Base-by-base conservation (phyloP, 2,329 filamentous ascomycete genomes). In the Bretziella fagacearum region DNA sequence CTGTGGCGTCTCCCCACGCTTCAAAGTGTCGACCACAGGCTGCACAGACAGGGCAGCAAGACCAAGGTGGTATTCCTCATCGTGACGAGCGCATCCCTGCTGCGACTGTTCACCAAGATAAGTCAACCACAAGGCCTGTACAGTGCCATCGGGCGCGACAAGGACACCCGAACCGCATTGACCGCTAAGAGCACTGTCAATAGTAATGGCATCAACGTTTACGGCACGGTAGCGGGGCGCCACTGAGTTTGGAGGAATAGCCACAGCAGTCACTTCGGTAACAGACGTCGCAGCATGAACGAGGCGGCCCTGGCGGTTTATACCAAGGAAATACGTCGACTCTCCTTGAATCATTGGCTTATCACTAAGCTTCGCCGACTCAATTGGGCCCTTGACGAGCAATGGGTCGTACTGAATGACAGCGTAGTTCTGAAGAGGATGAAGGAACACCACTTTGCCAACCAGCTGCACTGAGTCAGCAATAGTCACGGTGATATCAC, bases 11-110 rank as follows among this genome's bases (percentile, higher is more conserved):
- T 78, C 68, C 26, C 84, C 89, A 50, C 76, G 70, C 60, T 87
- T 84, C 52, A 98, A 85, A 59, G 93, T 78, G 17, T 80, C 74
- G 35, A 95, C 71, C n/a, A 98, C 82, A 1, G 89, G 86, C 1
- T 95, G 72, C 8, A 98, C 68, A 13, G 85, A 86, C 3, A 87
- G 85, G 1, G 87, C 93, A 13, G 84, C 82, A 46, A 96, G 73
- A 43, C 91, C 91, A 4, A 98, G 78, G 58, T 96, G 89, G 57
- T 98, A 98, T 62, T 98, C 91, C 53, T 93, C 84, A 56, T 98
- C 91, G 54, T 93, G 83, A 55, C 84, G 79, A 48, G 75, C 81
- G 57, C 79, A 78, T 3, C 40, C 40, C 27, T 43, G 40, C 1
- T 77, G 71, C 4, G 76, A 81, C 27, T 89, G 79, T 63, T 98